Percentiles rank a stretch among this genome's conserved stretches.
Evolutionary conservation across 1,284 basidiomycete species (phyloP).

Genomic region (Hymenochaete sp.): DNA sequence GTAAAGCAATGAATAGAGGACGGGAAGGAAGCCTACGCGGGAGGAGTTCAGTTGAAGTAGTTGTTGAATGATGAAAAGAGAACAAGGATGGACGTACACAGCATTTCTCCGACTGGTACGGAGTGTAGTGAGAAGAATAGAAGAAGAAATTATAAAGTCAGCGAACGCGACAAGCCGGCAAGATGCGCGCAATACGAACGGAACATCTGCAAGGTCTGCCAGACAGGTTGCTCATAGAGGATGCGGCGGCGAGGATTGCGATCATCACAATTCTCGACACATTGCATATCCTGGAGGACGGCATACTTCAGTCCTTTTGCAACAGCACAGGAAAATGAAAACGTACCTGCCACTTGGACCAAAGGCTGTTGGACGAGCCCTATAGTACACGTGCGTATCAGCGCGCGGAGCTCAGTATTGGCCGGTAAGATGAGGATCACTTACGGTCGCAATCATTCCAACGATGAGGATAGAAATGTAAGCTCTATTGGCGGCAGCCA

Average conservation of each 20-base stretch:
- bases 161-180: too few species aligned
- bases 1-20: slow-evolving; percentile 60
- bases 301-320: neutral
- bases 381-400: too few species aligned
- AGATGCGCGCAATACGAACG: slow-evolving; percentile 47
- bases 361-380: too few species aligned
- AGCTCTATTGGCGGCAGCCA: slow-evolving; percentile 18
- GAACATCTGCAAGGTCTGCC: slow-evolving; percentile 92
- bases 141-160: slow-evolving; percentile 15
- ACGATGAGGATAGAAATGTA: slow-evolving; percentile 48
- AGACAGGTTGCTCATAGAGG: slow-evolving; percentile 86
- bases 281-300: slow-evolving; percentile 78
- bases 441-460: slow-evolving; percentile 75
- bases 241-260: slow-evolving; percentile 46
- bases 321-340: slow-evolving; percentile 4
- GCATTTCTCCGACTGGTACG: slow-evolving; percentile 78
- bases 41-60: slow-evolving; percentile 19
- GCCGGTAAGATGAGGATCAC: slow-evolving; percentile 18
- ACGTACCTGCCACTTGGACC: too few species aligned
- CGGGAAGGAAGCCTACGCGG: slow-evolving; percentile 67
- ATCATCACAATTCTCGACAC: slow-evolving; percentile 80
- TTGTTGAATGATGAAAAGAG: slow-evolving; percentile 15
- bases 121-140: slow-evolving; percentile 24
- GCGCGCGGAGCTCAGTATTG: too few species aligned
- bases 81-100: slow-evolving; percentile 55